Evolutionary conservation across 305 asterid species (phyloP), one percentile per base, ranked within the genome.

Genomic region (Fraxinus platypoda): DNA sequence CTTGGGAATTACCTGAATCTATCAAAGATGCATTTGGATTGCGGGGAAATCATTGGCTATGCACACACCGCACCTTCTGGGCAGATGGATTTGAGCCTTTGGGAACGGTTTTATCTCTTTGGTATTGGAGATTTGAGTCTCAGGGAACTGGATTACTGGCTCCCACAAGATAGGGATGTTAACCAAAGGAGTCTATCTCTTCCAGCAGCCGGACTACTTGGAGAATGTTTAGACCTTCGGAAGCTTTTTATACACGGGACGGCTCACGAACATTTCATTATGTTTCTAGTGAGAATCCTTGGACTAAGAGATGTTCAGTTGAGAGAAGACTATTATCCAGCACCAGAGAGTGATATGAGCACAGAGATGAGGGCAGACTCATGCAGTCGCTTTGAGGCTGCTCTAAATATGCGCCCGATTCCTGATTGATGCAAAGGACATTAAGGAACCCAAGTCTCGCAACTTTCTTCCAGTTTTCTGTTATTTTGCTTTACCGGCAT

Each of bases 291-390:
- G 23, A 78, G 81, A 8, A 94, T 90, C 21, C 90, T 89, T 0
- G 82, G 75, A 9, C 74, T 94, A 25, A 83, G 97, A 81, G 99
- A 95, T 84, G 93, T 94, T 59, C 99, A 94, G 87, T 84, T 93
- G 88, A 93, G 99, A 80, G 97, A 87, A 57, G 98, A 95, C 80
- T 95, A 95, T 76, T 95, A 93, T 77, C 98, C 98, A 0, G 99
- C 98, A 41, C 99, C 98, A 0, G 98, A 95, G 88, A 90, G 89
- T 81, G 99, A 94, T 83, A 95, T 92, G 98, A 93, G 98, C 90
- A 95, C 99, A 0, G 98, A 94, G 89, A 92, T 95, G 97, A 93
- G 98, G 88, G 89, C 91, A 0, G 98, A 91, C 77, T 95, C 99
- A 0, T 91, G 97, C 75, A 87, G 93, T 83, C 93, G 98, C 31